These are phyloP conservation scores for Vigna reflexopilosa DNA, from an alignment of 306 rosid species.

Conservation along the genomic window DNA sequence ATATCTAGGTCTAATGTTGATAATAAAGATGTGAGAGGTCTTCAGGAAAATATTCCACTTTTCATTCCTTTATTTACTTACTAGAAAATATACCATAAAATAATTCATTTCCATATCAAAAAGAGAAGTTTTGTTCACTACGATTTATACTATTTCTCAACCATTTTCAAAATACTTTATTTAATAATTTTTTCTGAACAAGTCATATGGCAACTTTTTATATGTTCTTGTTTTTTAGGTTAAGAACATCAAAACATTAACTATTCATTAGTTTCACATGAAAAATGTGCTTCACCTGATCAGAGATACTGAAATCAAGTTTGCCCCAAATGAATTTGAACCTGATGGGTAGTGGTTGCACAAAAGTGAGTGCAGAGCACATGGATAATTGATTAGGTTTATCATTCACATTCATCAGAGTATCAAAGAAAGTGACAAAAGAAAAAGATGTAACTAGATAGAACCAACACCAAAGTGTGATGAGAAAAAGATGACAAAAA, in stretches of 20 bases:
- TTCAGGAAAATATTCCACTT: too few relatives aligned
- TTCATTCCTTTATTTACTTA: too few relatives aligned
- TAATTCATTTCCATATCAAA: not conserved
- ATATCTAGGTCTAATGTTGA: too few relatives aligned
- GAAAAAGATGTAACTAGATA: conserved; percentile 37
- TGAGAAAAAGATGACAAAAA: conserved; percentile 68
- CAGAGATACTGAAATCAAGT: too few relatives aligned
- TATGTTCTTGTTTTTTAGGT: not conserved
- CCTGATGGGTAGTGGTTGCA: conserved; percentile 31
- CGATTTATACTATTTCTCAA: not conserved
- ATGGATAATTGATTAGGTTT: conserved; percentile 44
- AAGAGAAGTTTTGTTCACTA: not conserved
- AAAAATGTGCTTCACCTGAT: too few relatives aligned
- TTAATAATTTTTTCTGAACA: not conserved
- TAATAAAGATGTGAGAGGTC: too few relatives aligned
- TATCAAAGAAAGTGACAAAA: conserved; percentile 35
- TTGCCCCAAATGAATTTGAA: not conserved
- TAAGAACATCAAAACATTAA: not conserved
- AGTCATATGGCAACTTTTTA: conserved; percentile 5
- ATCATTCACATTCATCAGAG: conserved; percentile 34
- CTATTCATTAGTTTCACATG: too few relatives aligned
- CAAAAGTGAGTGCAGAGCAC: conserved; percentile 52
- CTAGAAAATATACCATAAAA: too few relatives aligned
- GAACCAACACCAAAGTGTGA: conserved; percentile 42
- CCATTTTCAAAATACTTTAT: not conserved